Conservation (phyloP, 805 yeast genomes). For the Pichia heedii region DNA sequence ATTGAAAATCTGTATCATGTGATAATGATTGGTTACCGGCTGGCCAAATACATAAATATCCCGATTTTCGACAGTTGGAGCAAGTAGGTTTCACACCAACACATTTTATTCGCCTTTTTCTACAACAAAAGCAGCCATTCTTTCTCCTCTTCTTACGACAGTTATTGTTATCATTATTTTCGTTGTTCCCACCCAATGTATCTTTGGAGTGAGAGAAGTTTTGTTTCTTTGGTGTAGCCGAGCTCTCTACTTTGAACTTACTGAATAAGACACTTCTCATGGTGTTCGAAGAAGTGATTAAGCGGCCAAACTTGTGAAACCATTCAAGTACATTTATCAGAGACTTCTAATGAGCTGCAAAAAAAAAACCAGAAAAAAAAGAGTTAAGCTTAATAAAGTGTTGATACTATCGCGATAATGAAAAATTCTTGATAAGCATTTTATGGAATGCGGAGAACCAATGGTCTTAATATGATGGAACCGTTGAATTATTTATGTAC, state of each 20-base stretch:
- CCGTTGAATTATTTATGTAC: too few species aligned
- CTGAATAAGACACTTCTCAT: background rate
- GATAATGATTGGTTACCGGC: constrained; percentile 12
- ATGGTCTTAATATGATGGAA: too few species aligned
- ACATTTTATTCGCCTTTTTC: constrained; percentile 20
- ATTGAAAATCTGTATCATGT: constrained; percentile 11
- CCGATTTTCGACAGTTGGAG: constrained; percentile 9
- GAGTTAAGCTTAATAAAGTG: too few species aligned
- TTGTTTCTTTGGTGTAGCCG: background rate
- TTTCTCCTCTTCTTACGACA: background rate
- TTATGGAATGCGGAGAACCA: too few species aligned
- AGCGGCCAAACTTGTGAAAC: background rate
- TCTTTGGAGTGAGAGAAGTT: background rate
- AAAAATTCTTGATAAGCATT: too few species aligned
- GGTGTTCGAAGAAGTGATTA: too few species aligned
- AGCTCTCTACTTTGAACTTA: background rate
- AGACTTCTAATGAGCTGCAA: too few species aligned
- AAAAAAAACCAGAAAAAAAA: too few species aligned
- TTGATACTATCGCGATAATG: too few species aligned
- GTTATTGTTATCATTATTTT: background rate
- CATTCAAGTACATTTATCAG: background rate
- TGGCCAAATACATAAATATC: constrained; percentile 16
- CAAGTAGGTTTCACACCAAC: constrained; percentile 16
- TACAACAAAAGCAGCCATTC: constrained; percentile 20
- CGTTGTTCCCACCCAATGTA: constrained; percentile 1